Base-by-base conservation (phyloP, 1,284 basidiomycete genomes). In the Volvariella surrecta region DNA sequence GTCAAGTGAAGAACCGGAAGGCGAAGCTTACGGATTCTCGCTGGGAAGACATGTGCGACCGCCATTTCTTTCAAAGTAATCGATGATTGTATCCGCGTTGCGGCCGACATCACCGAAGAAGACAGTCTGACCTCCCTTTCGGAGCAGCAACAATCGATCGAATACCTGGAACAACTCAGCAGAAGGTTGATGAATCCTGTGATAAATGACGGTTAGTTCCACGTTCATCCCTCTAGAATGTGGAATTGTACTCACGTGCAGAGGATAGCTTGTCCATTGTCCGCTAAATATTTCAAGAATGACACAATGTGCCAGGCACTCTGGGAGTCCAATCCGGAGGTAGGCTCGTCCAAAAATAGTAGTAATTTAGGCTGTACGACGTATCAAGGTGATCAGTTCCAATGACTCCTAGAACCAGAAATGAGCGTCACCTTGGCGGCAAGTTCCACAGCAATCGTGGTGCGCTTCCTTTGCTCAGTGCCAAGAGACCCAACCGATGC, bases 221-320 rank as follows among this genome's bases (percentile, higher is more conserved):
- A 3, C 40, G 34, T 16, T 40, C 13, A 40, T 31, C n/a, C n/a
- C n/a, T n/a, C n/a, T 90, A 71, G 53, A 95, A n/a, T n/a, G n/a
- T n/a, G n/a, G n/a, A n/a, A n/a, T n/a, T n/a, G n/a, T n/a, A n/a
- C n/a, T n/a, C n/a, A n/a, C n/a, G n/a, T n/a, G n/a, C n/a, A n/a
- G n/a, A n/a, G n/a, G n/a, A n/a, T n/a, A n/a, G n/a, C n/a, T n/a
- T n/a, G n/a, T n/a, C n/a, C n/a, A n/a, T n/a, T n/a, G n/a, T n/a
- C n/a, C n/a, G n/a, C n/a, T n/a, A n/a, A n/a, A n/a, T n/a, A n/a
- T n/a, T n/a, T n/a, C n/a, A n/a, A n/a, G n/a, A n/a, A n/a, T n/a
- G n/a, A n/a, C n/a, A n/a, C n/a, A n/a, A n/a, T 90, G 11, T 83
- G 84, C 84, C 86, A 93, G 0, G 92, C 89, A 39, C 81, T 85